phyloP scores from a whole-genome alignment of 768 basidiomycete species.

The Pholiota conissans region DNA sequence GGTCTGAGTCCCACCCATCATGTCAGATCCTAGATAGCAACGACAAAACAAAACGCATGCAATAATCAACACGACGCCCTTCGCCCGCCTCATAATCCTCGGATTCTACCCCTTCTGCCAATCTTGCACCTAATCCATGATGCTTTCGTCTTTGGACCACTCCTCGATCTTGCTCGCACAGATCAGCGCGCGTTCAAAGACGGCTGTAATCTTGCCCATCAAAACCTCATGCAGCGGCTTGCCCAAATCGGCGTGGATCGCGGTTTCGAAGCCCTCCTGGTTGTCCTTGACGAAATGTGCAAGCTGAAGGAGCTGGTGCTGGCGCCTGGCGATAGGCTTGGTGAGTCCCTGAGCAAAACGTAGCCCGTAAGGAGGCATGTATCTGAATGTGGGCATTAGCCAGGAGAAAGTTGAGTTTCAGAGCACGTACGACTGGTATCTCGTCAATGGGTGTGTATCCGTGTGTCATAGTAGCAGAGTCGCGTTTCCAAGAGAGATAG shows the following conservation, averaged over 20 bases:
- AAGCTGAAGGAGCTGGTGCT: constrained; percentile 63
- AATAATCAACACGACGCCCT: too few relatives aligned
- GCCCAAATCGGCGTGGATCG: constrained; percentile 48
- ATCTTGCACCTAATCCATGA: constrained; percentile 36
- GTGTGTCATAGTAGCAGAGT: too few relatives aligned
- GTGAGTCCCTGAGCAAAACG: constrained; percentile 48
- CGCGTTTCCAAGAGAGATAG: too few relatives aligned
- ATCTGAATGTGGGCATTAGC: constrained; percentile 23
- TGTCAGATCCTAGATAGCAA: too few relatives aligned
- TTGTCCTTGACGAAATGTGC: constrained; percentile 65
- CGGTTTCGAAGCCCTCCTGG: constrained; percentile 46
- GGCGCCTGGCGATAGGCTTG: constrained; percentile 55
- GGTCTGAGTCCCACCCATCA: too few relatives aligned
- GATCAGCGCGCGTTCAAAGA: constrained; percentile 42
- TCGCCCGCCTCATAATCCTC: too few relatives aligned
- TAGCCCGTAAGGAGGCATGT: constrained; percentile 21
- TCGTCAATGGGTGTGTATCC: constrained; percentile 20
- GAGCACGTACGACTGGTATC: constrained; percentile 14
- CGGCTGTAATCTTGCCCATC: constrained; percentile 42
- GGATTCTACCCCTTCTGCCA: too few relatives aligned
- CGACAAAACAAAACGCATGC: too few relatives aligned
- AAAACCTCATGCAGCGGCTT: constrained; percentile 44
- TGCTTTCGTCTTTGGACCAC: constrained; percentile 53
- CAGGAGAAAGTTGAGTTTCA: not conserved
- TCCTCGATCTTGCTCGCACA: too few relatives aligned